Evolutionary conservation across 768 basidiomycete species (phyloP), one percentile per base, ranked within the genome.

Genomic region (Lactifluus piperatus): DNA sequence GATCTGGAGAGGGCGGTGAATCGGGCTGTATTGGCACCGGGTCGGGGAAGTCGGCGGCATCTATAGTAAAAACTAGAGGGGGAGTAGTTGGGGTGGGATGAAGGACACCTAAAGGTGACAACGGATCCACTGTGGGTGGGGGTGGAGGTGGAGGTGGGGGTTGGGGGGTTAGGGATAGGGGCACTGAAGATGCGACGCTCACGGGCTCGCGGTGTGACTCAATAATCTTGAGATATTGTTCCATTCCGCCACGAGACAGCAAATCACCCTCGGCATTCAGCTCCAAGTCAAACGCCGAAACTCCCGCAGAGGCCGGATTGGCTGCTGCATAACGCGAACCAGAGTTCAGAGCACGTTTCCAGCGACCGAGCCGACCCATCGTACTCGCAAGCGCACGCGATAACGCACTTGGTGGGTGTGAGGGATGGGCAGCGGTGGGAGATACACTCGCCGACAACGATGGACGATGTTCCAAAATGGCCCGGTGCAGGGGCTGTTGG

Each of bases 301-400:
- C 78, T 58, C 81, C 81, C 24, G 75, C 73, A 57, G 73, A 76
- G 22, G 51, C 29, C 10, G 62, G 64, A 1, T 58, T 44, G 20
- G 49, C 39, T 13, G 51, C 49, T n/a, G 72, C 68, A 20, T 72
- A 68, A 4, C 76, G 72, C 36, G 73, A 71, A 39, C 77, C 70
- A 36, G 75, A 71, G 64, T 87, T 84, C 52, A 93, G 70, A 29
- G 88, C 89, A 6, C 91, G 82, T 66, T 80, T 88, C 88, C 91
- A 88, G 10, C 87, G 76, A 1, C 91, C 91, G 18, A 94, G 72
- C 5, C 87, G 80, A 5, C 91, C 89, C 29, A 93, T 84, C 3
- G 91, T 91, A 71, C 83, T 86, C 54, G 88, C 84, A 48, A 94
- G 80, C 11, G 80, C 88, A 1, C 89, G 80, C 0, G 88, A 89